These are phyloP conservation scores for Lactarius pseudohatsudake DNA, from an alignment of 768 basidiomycete species.

Conservation along the genomic window DNA sequence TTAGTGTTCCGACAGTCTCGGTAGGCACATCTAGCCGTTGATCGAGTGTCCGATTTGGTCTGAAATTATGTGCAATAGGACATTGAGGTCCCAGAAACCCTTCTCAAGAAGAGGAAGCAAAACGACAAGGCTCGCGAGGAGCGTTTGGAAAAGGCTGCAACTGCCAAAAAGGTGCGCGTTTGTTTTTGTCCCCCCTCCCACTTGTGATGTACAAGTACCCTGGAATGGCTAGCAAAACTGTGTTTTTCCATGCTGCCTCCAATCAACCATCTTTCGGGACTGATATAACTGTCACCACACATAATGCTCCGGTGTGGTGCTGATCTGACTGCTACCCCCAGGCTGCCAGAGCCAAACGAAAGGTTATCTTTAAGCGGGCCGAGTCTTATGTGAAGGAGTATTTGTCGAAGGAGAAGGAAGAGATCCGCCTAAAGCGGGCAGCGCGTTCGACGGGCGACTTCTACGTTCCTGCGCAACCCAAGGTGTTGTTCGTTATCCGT, in stretches of 20 bases:
- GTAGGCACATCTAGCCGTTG: slow-evolving; percentile 9
- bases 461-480: slow-evolving; percentile 95
- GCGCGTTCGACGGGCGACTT: slow-evolving; percentile 92
- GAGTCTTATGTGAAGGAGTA: slow-evolving; percentile 99
- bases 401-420: slow-evolving; percentile 87
- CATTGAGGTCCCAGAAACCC: slow-evolving; percentile 98
- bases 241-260: slow-evolving; percentile 68
- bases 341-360: slow-evolving; percentile 90
- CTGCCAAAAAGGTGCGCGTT: slow-evolving; percentile 82
- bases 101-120: slow-evolving; percentile 99
- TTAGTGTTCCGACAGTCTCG: slow-evolving; percentile 6
- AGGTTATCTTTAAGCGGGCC: slow-evolving; percentile 98
- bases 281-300: slow-evolving; percentile 44
- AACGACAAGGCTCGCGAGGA: slow-evolving; percentile 96
- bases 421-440: slow-evolving; percentile 91
- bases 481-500: slow-evolving; percentile 96
- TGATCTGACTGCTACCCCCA: slow-evolving; percentile 37
- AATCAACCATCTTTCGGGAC: slow-evolving; percentile 97
- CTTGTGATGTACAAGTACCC: slow-evolving; percentile 82
- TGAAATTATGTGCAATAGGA: slow-evolving; percentile 46
- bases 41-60: slow-evolving; percentile 13
- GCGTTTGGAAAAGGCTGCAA: slow-evolving; percentile 76
- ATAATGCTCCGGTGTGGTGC: slow-evolving; percentile 29
- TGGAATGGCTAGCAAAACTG: slow-evolving; percentile 71
- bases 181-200: slow-evolving; percentile 27